Percentiles rank a stretch among this genome's conserved stretches.
phyloP scores from a whole-genome alignment of 2,329 filamentous ascomycete genomes.

The Paraphaeosphaeria minitans region DNA sequence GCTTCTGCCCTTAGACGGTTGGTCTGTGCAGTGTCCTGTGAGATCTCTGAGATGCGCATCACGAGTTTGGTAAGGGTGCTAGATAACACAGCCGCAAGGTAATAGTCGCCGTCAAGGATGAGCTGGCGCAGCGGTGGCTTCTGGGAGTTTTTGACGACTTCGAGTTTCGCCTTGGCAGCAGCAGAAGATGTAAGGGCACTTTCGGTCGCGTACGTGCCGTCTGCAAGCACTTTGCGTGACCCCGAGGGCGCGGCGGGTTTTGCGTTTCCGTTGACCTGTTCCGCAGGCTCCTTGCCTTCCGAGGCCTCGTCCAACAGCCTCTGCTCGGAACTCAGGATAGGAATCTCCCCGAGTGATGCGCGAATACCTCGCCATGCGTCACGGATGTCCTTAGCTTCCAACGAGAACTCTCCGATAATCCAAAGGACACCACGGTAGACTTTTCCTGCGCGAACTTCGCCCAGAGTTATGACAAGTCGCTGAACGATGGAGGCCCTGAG shows the following conservation, averaged over 20 bases:
- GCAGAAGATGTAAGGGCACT: constrained; percentile 94
- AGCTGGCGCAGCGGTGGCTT: constrained; percentile 91
- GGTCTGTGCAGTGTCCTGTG: constrained; percentile 80
- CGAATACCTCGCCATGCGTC: constrained; percentile 97
- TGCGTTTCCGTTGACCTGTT: constrained; percentile 79
- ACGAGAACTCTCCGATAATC: constrained; percentile 96
- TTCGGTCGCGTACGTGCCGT: constrained; percentile 97
- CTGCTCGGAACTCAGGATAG: constrained; percentile 94
- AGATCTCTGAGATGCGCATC: constrained; percentile 95
- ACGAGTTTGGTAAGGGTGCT: constrained; percentile 96
- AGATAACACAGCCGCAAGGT: constrained; percentile 91
- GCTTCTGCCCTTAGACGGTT: constrained; percentile 95
- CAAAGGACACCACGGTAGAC: constrained; percentile 96
- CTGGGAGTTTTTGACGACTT: constrained; percentile 95
- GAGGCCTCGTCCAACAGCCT: constrained; percentile 80
- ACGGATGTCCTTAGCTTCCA: constrained; percentile 90
- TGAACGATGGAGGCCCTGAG: constrained; percentile 85
- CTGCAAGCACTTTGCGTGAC: constrained; percentile 88
- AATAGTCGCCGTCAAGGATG: constrained; percentile 97
- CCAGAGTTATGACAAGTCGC: constrained; percentile 85
- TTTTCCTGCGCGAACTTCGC: constrained; percentile 94
- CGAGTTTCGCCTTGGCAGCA: constrained; percentile 84
- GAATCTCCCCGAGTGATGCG: constrained; percentile 92
- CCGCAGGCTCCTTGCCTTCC: constrained; percentile 63
- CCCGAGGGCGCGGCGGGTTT: constrained; percentile 78